Evolutionary conservation across 352 stramenopile genomes (phyloP), one percentile per base, ranked within the genome.

Genomic region (Pythium plurisporium): DNA sequence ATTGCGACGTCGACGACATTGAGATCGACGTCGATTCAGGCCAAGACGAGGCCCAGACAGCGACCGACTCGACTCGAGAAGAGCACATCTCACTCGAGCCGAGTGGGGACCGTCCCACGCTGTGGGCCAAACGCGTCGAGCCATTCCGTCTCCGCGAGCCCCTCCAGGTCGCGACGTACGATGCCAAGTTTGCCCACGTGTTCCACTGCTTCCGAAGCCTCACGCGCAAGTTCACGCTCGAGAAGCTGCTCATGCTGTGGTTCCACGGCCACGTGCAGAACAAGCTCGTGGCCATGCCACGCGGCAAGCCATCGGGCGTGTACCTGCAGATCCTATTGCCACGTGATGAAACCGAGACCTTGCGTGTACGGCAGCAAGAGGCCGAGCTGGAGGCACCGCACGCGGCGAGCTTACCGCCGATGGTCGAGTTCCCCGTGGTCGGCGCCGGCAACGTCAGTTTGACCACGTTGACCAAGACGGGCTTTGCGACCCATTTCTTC

Each of bases 321-420:
- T 89, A 86, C 65, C 34, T 89, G 27, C 79, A 89, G 54, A 72
- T 89, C 34, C 58, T 85, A n/a, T 50, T 87, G 0, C 70, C 47
- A 6, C 33, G 14, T 4, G 47, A 57, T 30, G 44, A 55, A n/a
- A 29, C 17, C 19, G 38, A 5, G 11, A 14, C 25, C 15, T 33
- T n/a, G 38, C n/a, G 41, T 22, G 38, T 25, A 11, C 10, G 8
- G 19, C 22, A 50, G 5, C n/a, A 41, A 10, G 47, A 51, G 3
- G 41, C 12, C 6, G 53, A 54, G 29, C n/a, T 55, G 15, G 52
- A 44, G 7, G 22, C 36, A 0, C 42, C 49, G 27, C 29, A 46
- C 19, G 40, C 37, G 4, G 48, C 54, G 6, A 15, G 1, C 15
- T 23, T 58, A 11, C 41, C 45, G 19, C 56, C 43, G 0, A 64